Evolutionary conservation across 768 basidiomycete genomes (phyloP).

Genomic region (Mycena leptocephala): DNA sequence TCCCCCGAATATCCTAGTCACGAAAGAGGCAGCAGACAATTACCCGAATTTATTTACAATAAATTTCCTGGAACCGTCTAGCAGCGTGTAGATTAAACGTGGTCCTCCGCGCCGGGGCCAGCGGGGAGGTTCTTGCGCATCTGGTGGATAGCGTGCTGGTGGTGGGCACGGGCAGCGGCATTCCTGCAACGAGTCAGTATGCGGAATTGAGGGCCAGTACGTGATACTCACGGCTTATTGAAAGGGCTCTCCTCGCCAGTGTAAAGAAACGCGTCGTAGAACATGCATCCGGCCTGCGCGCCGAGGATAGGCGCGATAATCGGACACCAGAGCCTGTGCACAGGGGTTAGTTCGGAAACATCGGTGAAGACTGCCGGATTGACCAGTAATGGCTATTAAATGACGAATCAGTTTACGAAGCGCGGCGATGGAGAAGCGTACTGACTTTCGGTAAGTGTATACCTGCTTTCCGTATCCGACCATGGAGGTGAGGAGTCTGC

Average conservation of each 20-base stretch:
- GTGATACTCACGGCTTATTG: constrained; percentile 65
- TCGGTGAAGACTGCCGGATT: neutral
- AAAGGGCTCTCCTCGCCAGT: constrained; percentile 69
- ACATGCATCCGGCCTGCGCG: constrained; percentile 65
- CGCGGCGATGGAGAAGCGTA: neutral
- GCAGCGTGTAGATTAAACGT: constrained; percentile 9
- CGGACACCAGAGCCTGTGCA: constrained; percentile 72
- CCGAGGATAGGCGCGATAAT: constrained; percentile 74
- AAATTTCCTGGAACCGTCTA: neutral
- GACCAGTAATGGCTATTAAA: constrained; percentile 72
- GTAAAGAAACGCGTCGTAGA: constrained; percentile 75
- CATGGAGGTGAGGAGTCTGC: constrained; percentile 73
- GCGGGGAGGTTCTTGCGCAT: constrained; percentile 26
- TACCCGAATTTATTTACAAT: constrained; percentile 13
- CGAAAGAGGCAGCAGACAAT: neutral
- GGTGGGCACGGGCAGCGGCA: constrained; percentile 24
- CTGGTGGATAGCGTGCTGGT: constrained; percentile 23
- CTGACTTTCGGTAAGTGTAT: constrained; percentile 62
- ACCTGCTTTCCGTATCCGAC: constrained; percentile 78
- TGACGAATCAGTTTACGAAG: constrained; percentile 17
- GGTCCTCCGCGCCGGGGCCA: constrained; percentile 28
- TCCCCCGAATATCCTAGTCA: neutral
- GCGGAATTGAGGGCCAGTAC: neutral
- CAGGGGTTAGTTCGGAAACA: neutral
- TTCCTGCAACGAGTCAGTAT: constrained; percentile 8